Evolutionary conservation across 192 early-diverging fungal genomes (phyloP), one percentile per base, ranked within the genome.

Genomic region (Neocallimastix lanati): DNA sequence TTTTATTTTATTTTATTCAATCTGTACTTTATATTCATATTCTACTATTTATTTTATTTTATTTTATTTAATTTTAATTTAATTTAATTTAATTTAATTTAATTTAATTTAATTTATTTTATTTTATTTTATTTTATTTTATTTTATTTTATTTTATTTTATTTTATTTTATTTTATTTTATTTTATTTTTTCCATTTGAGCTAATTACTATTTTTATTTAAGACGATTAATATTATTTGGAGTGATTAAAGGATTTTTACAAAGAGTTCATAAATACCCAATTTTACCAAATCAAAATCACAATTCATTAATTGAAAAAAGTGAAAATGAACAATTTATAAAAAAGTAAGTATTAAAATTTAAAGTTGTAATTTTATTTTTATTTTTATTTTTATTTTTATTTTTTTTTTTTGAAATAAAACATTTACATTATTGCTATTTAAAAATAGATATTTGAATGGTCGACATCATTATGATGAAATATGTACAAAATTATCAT

Each of bases 221-320:
- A 79, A 94, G 96, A 29, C 90, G 96, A 21, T 92, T 99, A 78
- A 89, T 99, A 18, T 86, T 94, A 0, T 99, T 95, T 89, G 97
- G 96, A 5, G 88, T 96, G 0, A 88, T 96, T 79, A 92, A 97
- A 78, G 86, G 87, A 2, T 87, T 98, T 79, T 79, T 99, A 13
- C 90, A 92, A 77, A 89, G 97, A 4, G 91, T 99, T 25, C 93
- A 98, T 82, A 95, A 94, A 83, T 98, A 96, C 82, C 97, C 97
- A 6, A 80, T 89, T 3, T 90, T 30, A 80, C 76, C 29, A 83
- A 88, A 90, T 12, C 27, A 91, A 35, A 80, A 84, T 29, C 77
- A 80, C 3, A 30, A 79, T 30, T 30, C 77, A 29, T 29, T 77
- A 29, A 77, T 78, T 38, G 37, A 37, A 28, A 30, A 80, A 12